A percentile compares a stretch with the other conserved stretches of the same genome.
Evolutionary conservation across 208 protist species (phyloP).

Genomic region (Crithidia sp.): DNA sequence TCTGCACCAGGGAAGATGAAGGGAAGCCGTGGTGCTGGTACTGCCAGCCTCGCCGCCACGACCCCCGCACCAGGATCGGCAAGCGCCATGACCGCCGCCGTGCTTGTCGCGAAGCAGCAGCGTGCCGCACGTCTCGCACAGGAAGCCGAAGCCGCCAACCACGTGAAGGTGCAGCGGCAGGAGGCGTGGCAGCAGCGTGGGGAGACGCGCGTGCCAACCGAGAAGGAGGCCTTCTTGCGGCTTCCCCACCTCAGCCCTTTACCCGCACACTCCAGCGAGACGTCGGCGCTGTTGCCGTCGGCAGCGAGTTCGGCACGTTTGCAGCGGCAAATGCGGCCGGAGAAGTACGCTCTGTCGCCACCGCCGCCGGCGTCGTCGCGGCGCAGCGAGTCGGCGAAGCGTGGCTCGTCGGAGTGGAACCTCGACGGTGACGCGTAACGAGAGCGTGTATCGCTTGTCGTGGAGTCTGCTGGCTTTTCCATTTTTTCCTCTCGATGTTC

Average conservation of each 20-base stretch:
- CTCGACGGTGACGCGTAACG: constrained; percentile 7
- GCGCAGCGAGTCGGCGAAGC: constrained; percentile 13
- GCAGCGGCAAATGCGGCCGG: constrained; percentile 28
- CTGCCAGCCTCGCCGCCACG: not conserved
- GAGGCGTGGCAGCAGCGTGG: constrained; percentile 31
- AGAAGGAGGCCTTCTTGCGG: constrained; percentile 35
- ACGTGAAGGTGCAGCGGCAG: constrained; percentile 13
- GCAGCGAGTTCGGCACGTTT: constrained; percentile 17
- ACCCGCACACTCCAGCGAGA: constrained; percentile 7
- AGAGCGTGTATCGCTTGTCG: no score
- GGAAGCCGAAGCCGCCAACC: constrained; percentile 3
- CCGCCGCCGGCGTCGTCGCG: constrained; percentile 22
- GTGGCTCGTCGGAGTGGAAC: constrained; percentile 14
- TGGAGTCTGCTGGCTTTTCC: constrained; percentile 7
- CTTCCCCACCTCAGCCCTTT: constrained; percentile 16
- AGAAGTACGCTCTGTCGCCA: constrained; percentile 11
- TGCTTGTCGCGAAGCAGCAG: constrained; percentile 29
- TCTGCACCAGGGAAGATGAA: no score
- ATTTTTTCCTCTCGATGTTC: not conserved
- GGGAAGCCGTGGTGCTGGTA: no score
- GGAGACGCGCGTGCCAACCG: constrained; percentile 12
- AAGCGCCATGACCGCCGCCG: constrained; percentile 7
- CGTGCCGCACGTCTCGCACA: constrained; percentile 18
- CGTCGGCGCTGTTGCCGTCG: constrained; percentile 13
- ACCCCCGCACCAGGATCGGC: not conserved